These are phyloP conservation scores for Phyllosticta capitalensis DNA, from an alignment of 2,329 filamentous ascomycete species.

Conservation along the genomic window DNA sequence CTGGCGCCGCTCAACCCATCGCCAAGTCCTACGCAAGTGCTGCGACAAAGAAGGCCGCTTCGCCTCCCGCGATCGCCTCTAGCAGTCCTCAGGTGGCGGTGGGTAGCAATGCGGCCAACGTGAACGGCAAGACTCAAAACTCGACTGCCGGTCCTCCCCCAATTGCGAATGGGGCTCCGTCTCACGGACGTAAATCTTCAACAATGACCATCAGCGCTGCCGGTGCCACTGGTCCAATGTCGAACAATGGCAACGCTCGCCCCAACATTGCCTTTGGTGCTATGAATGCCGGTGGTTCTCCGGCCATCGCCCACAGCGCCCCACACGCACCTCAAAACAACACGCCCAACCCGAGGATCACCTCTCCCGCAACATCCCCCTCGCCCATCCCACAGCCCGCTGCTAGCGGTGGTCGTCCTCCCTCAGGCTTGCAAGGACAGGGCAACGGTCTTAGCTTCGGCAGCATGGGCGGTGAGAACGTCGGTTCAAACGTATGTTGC, in stretches of 20 bases:
- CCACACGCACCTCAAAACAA: conserved; percentile 57
- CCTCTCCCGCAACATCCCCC: conserved; percentile 79
- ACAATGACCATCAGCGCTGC: conserved; percentile 88
- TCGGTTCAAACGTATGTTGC: conserved; percentile 59
- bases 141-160: conserved; percentile 54
- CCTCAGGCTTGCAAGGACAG: conserved; percentile 62
- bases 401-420: conserved; percentile 74
- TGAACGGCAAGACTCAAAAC: conserved; percentile 75
- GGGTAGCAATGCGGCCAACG: conserved; percentile 42
- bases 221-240: conserved; percentile 62
- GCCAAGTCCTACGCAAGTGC: conserved; percentile 53
- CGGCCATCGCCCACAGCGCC: conserved; percentile 56
- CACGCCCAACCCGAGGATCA: conserved; percentile 59
- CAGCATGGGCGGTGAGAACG: conserved; percentile 62
- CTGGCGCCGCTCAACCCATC: conserved; percentile 47
- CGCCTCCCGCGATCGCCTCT: conserved; percentile 38
- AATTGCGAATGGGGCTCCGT: conserved; percentile 53
- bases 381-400: conserved; percentile 87
- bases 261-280: conserved; percentile 73
- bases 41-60: conserved; percentile 49
- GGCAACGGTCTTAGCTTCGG: conserved; percentile 70
- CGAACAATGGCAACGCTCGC: conserved; percentile 61
- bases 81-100: conserved; percentile 45
- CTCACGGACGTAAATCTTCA: conserved; percentile 76
- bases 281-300: conserved; percentile 53